Base-by-base conservation (phyloP, 345 rosid species). In the Iberis pinnata region DNA sequence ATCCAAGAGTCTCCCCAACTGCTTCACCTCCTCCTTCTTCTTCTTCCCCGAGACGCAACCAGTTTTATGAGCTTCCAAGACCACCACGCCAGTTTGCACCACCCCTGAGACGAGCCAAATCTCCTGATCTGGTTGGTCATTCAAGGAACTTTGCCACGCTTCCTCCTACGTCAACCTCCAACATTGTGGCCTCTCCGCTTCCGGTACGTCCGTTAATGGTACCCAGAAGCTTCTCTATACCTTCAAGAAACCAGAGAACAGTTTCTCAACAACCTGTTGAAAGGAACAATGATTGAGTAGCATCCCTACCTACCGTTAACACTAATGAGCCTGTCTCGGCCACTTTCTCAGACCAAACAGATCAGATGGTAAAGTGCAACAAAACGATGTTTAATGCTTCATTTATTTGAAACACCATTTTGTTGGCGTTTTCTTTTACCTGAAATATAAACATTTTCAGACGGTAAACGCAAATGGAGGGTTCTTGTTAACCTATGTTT, bases 31-130 rank as follows among this genome's bases (percentile, higher is more conserved):
- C 97, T 83, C 27, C 82, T 71, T 55, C 78, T 46, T 62, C 82
- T 86, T 48, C 64, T 40, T 85, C 97, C 49, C 97, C 94, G 18
- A 80, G 81, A 51, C 75, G 71, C 47, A 83, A 75, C 31, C 90
- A 83, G 77, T 94, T 86, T 56, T 95, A 93, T 42, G 81, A 83
- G 74, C 99, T 93, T 73, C 99, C 99, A 6, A 73, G 94, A 75
- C 97, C 99, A 15, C 97, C 99, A 0, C 69, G 64, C 52, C 41
- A 54, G 58, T 31, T 68, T 27, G 49, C 64, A 61, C 61, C 73
- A 38, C 74, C 69, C 1, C 49, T 68, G 41, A 80, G 78, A 74
- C 65, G 82, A 13, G 68, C 75, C 47, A 88, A 83, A 67, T 68
- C 86, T 16, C 40, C 75, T 14, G 72, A 56, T 41, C 40, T 63